These are phyloP conservation scores for Paramyrothecium sp. DNA, from an alignment of 2,329 filamentous ascomycete genomes.

Conservation along the genomic window DNA sequence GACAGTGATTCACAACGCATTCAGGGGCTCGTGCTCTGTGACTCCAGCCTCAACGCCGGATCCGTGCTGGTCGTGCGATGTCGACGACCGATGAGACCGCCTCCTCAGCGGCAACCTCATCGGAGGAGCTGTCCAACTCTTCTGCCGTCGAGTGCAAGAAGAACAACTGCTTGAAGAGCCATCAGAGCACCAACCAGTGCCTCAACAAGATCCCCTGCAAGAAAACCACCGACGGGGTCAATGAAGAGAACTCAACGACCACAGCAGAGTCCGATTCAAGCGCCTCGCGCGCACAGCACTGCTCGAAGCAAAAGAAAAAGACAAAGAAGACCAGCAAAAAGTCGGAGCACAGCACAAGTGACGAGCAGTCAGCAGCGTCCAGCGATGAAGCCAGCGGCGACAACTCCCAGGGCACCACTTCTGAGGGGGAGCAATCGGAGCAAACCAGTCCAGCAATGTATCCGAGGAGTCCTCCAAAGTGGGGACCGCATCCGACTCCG, in stretches of 20 bases:
- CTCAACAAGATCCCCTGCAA: background rate
- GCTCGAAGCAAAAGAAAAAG: too few species aligned
- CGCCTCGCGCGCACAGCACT: too few species aligned
- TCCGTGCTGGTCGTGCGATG: background rate
- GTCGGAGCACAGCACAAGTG: background rate
- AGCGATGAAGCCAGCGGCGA: background rate
- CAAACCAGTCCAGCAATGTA: background rate
- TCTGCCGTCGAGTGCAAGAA: background rate
- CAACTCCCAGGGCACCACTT: background rate
- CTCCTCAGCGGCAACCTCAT: background rate
- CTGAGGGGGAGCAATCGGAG: background rate
- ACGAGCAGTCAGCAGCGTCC: background rate
- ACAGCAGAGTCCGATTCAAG: background rate
- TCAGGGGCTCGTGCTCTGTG: too few species aligned
- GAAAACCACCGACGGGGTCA: background rate
- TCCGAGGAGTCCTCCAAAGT: background rate
- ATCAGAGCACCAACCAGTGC: background rate
- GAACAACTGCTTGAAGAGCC: background rate
- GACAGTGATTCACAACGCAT: too few species aligned
- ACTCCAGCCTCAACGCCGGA: too few species aligned
- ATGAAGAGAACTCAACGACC: background rate
- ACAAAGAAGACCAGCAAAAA: too few species aligned
- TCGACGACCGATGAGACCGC: background rate
- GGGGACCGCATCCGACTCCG: background rate
- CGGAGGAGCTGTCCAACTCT: background rate